These are phyloP conservation scores for Zoysia pacifica DNA, from an alignment of 176 grass and related monocot genomes.

Conservation along the genomic window DNA sequence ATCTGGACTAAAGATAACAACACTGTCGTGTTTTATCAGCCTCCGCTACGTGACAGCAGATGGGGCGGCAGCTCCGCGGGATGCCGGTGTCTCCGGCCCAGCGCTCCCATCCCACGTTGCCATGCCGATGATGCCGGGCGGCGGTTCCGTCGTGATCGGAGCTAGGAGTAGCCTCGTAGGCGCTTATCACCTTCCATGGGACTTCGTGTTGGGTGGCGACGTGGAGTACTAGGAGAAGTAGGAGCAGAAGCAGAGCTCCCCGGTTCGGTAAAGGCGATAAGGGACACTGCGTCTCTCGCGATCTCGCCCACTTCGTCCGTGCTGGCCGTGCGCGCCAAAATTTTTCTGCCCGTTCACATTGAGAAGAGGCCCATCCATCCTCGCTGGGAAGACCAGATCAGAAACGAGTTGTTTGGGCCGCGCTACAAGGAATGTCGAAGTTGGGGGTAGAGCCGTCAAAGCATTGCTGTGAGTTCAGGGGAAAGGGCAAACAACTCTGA, in stretches of 20 bases:
- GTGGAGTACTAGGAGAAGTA: background rate
- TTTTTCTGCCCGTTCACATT: too few species aligned
- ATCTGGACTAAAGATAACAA: too few species aligned
- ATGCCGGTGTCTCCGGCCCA: background rate
- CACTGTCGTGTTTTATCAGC: background rate
- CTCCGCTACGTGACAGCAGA: slow-evolving; percentile 29
- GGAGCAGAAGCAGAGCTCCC: too few species aligned
- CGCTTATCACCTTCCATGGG: slow-evolving; percentile 33
- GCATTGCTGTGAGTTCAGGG: too few species aligned
- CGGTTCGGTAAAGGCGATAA: background rate
- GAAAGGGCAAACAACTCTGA: too few species aligned
- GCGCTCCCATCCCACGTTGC: background rate
- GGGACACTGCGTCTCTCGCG: background rate
- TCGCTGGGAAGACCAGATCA: too few species aligned
- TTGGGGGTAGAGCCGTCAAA: too few species aligned
- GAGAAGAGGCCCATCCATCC: too few species aligned
- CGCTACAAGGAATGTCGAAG: too few species aligned
- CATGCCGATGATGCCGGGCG: background rate
- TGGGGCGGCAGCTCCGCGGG: slow-evolving; percentile 7
- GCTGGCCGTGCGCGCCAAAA: background rate
- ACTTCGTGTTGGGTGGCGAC: background rate
- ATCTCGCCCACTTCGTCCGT: background rate
- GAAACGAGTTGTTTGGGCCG: too few species aligned
- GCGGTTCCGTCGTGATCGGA: background rate
- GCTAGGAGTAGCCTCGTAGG: background rate